phyloP scores from a whole-genome alignment of 495 filamentous ascomycete species.

The Cudoniella acicularis region DNA sequence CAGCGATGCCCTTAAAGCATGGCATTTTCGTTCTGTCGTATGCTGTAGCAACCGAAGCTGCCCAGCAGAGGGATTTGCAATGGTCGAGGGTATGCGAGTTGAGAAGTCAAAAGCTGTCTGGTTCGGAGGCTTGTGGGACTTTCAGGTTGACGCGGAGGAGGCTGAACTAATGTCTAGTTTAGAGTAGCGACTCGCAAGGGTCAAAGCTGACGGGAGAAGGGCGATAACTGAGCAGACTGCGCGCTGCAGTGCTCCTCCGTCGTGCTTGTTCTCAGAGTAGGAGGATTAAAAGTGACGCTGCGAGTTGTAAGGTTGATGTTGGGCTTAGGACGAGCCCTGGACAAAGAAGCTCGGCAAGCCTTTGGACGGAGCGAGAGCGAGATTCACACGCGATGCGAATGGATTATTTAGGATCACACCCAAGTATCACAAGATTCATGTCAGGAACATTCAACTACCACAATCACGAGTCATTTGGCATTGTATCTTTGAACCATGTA shows the following conservation, averaged over 20 bases:
- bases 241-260: not conserved
- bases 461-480: conserved; percentile 1
- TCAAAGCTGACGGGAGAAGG: not conserved
- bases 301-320: not conserved
- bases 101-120: conserved; percentile 5
- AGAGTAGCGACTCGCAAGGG: not conserved
- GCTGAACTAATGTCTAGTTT: not conserved
- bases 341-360: not conserved
- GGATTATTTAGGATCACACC: not conserved
- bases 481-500: not conserved
- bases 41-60: conserved; percentile 21
- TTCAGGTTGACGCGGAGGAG: not conserved
- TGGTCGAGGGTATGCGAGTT: conserved; percentile 1
- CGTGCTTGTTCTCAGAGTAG: not conserved
- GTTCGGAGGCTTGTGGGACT: not conserved
- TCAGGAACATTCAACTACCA: not conserved
- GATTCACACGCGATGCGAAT: not conserved
- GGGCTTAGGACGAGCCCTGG: not conserved
- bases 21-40: conserved; percentile 57
- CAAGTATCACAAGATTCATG: conserved; percentile 5
- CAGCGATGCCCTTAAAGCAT: conserved; percentile 96
- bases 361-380: not conserved
- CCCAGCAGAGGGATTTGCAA: conserved; percentile 5
- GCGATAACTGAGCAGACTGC: not conserved
- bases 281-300: not conserved